Evolutionary conservation across 352 stramenopile species (phyloP).

Genomic region (Globisporangium megalacanthum): DNA sequence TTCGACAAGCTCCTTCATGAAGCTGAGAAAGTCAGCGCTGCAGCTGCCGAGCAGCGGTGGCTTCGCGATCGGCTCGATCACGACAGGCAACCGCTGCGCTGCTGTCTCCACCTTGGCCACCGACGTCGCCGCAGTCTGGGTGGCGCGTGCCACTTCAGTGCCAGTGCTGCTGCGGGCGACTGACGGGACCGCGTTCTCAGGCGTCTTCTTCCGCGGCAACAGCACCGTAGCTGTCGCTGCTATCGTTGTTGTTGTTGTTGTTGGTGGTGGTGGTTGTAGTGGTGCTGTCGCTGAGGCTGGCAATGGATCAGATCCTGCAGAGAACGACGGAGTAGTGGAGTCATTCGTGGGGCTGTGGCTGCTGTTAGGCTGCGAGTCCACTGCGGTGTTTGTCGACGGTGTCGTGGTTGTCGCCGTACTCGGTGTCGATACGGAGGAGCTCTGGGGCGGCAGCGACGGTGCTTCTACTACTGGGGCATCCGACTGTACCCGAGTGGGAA

Average conservation of each 20-base stretch:
- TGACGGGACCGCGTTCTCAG: not conserved
- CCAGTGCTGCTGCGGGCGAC: not conserved
- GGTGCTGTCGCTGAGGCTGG: too few relatives aligned
- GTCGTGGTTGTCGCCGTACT: too few relatives aligned
- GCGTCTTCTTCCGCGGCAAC: constrained; percentile 22
- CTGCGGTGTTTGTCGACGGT: too few relatives aligned
- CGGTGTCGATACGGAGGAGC: too few relatives aligned
- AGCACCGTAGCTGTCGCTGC: constrained; percentile 9
- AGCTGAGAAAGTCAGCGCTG: constrained; percentile 34
- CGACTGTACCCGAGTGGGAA: not conserved
- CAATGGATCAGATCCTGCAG: not conserved
- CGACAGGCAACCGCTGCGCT: not conserved
- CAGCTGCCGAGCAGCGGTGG: constrained; percentile 25
- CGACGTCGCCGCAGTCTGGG: not conserved
- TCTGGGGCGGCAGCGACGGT: not conserved
- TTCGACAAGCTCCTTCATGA: constrained; percentile 41
- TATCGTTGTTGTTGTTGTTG: not conserved
- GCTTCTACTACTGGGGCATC: not conserved
- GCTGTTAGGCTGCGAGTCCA: too few relatives aligned
- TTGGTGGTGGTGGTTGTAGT: not conserved
- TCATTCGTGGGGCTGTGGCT: too few relatives aligned
- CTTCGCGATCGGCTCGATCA: constrained; percentile 6
- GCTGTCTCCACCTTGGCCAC: not conserved
- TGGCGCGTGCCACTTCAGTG: not conserved
- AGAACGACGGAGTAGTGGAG: too few relatives aligned